These are phyloP conservation scores for Knoxia roxburghii DNA, from an alignment of 257 asterid species.

Conservation along the genomic window DNA sequence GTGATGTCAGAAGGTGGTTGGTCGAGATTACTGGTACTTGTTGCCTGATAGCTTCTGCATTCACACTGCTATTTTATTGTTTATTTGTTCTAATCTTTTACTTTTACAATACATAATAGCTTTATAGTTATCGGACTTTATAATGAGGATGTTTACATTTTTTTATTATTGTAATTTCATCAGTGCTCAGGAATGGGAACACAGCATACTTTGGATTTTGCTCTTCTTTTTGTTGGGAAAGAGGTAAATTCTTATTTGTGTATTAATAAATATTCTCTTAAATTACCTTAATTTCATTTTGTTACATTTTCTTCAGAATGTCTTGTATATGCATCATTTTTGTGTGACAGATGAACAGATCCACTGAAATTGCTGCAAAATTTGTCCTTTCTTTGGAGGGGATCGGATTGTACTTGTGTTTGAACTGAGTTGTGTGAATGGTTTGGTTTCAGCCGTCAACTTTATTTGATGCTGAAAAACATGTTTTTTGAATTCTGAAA, in stretches of 20 bases:
- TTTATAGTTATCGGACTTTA: neutral
- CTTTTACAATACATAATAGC: neutral
- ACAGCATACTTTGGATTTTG: conserved; percentile 54
- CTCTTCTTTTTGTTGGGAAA: conserved; percentile 71
- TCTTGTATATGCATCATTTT: neutral
- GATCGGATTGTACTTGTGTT: too few relatives aligned
- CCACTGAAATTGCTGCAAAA: neutral
- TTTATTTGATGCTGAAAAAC: too few relatives aligned
- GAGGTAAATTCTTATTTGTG: conserved; percentile 45
- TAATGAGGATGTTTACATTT: neutral
- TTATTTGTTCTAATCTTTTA: conserved; percentile 1
- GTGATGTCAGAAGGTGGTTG: conserved; percentile 84
- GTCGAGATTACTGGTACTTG: conserved; percentile 65
- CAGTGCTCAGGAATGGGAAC: conserved; percentile 68
- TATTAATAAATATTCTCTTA: neutral
- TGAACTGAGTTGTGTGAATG: too few relatives aligned
- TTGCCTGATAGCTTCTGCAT: neutral
- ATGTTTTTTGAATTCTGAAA: too few relatives aligned
- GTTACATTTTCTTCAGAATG: too few relatives aligned
- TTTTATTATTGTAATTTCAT: conserved; percentile 21
- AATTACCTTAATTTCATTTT: neutral
- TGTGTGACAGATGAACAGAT: neutral
- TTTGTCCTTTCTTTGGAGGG: neutral
- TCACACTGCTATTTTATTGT: neutral
- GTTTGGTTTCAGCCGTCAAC: too few relatives aligned